Conservation (phyloP, 768 basidiomycete genomes). For the Hypholoma sublateritium region DNA sequence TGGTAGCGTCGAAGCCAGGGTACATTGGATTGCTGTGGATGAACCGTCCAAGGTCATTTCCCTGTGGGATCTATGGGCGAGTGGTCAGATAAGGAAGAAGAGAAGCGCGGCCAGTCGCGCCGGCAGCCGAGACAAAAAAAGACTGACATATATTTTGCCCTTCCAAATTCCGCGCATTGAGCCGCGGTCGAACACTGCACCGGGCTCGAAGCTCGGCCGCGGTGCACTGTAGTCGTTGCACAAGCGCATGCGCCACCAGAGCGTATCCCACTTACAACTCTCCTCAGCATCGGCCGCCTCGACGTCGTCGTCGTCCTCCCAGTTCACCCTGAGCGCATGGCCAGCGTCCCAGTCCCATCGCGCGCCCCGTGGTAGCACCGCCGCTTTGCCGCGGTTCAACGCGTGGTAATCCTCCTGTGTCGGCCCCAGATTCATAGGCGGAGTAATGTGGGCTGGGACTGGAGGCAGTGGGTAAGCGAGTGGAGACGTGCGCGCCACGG, state of each 20-base stretch:
- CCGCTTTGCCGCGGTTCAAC: slow-evolving; percentile 44
- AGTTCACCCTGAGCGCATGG: slow-evolving; percentile 4
- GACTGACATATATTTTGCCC: slow-evolving; percentile 60
- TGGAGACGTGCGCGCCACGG: background rate
- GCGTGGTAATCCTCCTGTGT: slow-evolving; percentile 64
- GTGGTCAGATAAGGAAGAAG: background rate
- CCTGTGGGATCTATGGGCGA: slow-evolving; percentile 22
- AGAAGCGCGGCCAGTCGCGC: background rate
- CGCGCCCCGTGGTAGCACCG: slow-evolving; percentile 26
- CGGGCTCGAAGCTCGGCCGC: slow-evolving; percentile 27
- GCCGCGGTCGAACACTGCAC: slow-evolving; percentile 47
- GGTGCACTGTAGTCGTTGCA: slow-evolving; percentile 36
- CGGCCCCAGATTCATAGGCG: slow-evolving; percentile 27
- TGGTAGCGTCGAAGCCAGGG: slow-evolving; percentile 17
- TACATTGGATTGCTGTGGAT: slow-evolving; percentile 13
- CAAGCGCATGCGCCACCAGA: slow-evolving; percentile 53
- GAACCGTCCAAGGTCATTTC: slow-evolving; percentile 12
- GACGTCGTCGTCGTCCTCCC: slow-evolving; percentile 5
- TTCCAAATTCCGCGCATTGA: slow-evolving; percentile 58
- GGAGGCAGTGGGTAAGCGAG: background rate
- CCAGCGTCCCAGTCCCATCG: slow-evolving; percentile 28
- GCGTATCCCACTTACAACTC: slow-evolving; percentile 53
- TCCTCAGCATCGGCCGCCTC: slow-evolving; percentile 11
- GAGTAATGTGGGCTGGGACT: slow-evolving; percentile 12
- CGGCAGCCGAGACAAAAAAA: background rate